These are phyloP conservation scores for Zalaria obscura DNA, from an alignment of 2,329 filamentous ascomycete genomes.

Conservation along the genomic window DNA sequence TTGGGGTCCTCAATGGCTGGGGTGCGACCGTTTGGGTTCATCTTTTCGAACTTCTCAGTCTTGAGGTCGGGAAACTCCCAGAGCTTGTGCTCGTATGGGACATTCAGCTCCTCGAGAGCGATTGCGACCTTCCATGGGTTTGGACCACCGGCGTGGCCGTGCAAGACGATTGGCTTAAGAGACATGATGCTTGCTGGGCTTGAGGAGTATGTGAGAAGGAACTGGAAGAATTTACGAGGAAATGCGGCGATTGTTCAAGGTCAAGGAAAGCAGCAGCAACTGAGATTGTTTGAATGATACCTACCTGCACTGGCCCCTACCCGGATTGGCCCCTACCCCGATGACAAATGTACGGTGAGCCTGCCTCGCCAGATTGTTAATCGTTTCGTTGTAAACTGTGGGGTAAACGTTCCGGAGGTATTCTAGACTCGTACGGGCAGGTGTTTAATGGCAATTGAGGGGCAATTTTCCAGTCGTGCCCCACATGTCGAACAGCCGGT, in stretches of 20 bases:
- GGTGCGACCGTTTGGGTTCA: slow-evolving; percentile 29
- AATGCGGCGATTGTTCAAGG: not conserved
- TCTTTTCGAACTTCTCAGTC: slow-evolving; percentile 18
- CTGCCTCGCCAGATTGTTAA: too few relatives aligned
- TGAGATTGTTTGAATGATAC: too few relatives aligned
- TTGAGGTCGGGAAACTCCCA: slow-evolving; percentile 27
- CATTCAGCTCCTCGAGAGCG: slow-evolving; percentile 27
- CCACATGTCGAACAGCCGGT: too few relatives aligned
- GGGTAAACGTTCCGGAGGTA: too few relatives aligned
- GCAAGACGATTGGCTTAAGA: slow-evolving; percentile 7
- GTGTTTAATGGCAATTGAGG: too few relatives aligned
- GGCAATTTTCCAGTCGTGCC: too few relatives aligned
- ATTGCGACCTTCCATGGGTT: slow-evolving; percentile 32
- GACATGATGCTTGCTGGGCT: slow-evolving; percentile 5
- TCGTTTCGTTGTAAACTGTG: too few relatives aligned
- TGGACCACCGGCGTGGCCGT: slow-evolving; percentile 13
- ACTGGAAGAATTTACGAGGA: too few relatives aligned
- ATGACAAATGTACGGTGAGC: too few relatives aligned
- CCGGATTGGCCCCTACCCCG: too few relatives aligned
- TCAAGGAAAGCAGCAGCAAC: not conserved
- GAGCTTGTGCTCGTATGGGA: slow-evolving; percentile 24
- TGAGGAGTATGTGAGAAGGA: not conserved
- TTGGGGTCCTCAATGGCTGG: slow-evolving; percentile 34
- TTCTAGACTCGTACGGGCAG: too few relatives aligned
- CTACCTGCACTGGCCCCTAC: too few relatives aligned